Evolutionary conservation across 257 asterid species (phyloP).

Genomic region (Rehmannia glutinosa): DNA sequence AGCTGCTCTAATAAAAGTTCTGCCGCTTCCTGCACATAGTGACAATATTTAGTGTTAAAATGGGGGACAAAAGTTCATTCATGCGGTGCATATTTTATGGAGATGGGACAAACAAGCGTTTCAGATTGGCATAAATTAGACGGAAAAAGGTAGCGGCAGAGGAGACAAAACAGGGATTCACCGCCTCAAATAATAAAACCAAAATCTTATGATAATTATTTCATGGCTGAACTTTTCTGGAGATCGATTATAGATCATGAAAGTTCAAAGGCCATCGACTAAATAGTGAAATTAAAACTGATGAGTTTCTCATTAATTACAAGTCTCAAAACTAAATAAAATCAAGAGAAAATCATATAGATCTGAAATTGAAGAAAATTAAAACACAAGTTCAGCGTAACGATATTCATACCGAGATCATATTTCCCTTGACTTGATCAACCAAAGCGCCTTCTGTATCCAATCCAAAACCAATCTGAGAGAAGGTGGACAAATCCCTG

Average conservation of each 20-base stretch:
- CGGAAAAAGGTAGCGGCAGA: too few species aligned
- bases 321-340: neutral
- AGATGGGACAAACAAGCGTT: neutral
- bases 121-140: too few species aligned
- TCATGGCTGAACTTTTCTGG: too few species aligned
- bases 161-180: too few species aligned
- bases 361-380: neutral
- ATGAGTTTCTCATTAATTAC: too few species aligned
- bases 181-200: too few species aligned
- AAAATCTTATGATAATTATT: too few species aligned
- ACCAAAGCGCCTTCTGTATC: slow-evolving; percentile 25
- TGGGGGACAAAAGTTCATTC: neutral
- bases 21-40: slow-evolving; percentile 50
- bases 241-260: too few species aligned
- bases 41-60: neutral
- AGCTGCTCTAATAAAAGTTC: slow-evolving; percentile 46
- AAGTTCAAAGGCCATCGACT: neutral
- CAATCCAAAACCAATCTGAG: slow-evolving; percentile 47
- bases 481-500: slow-evolving; percentile 40
- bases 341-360: neutral
- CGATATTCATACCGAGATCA: slow-evolving; percentile 50
- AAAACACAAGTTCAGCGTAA: neutral
- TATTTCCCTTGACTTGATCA: slow-evolving; percentile 45
- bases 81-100: neutral
- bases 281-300: neutral